Conservation (phyloP, 2,329 filamentous ascomycete genomes). For the Diaporthe citrichinensis region DNA sequence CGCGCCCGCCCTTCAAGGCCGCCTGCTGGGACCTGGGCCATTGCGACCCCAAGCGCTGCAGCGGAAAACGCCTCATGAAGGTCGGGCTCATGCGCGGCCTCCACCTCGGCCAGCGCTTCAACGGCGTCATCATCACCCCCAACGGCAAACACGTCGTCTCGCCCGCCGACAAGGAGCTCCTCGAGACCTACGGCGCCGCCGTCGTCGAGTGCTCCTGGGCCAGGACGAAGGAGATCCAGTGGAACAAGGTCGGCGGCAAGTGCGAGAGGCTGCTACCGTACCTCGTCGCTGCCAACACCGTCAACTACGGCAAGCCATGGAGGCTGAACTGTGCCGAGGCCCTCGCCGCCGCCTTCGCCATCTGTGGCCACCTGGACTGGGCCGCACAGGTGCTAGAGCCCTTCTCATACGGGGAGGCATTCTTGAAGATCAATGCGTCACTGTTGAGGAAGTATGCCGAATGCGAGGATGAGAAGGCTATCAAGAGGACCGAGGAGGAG, state of each 20-base stretch:
- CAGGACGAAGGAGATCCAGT: constrained; percentile 90
- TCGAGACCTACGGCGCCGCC: constrained; percentile 91
- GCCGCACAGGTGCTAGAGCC: constrained; percentile 85
- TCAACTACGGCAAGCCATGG: constrained; percentile 98
- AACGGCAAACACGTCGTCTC: constrained; percentile 91
- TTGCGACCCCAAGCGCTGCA: constrained; percentile 97
- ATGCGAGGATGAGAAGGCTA: constrained; percentile 82
- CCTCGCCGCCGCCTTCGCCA: constrained; percentile 90
- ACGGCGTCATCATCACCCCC: constrained; percentile 93
- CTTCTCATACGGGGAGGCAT: constrained; percentile 90
- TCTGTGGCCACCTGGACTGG: constrained; percentile 94
- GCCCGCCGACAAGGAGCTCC: constrained; percentile 83
- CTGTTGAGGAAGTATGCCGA: constrained; percentile 88
- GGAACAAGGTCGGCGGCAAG: constrained; percentile 90
- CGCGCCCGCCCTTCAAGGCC: constrained; percentile 81
- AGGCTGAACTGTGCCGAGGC: constrained; percentile 96
- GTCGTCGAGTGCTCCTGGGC: constrained; percentile 99
- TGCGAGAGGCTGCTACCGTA: constrained; percentile 94
- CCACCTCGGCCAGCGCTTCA: constrained; percentile 90
- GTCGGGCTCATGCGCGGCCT: constrained; percentile 94
- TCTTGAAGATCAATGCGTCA: constrained; percentile 90
- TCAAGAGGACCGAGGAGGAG: constrained; percentile 87
- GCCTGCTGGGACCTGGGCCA: constrained; percentile 98
- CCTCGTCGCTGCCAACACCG: constrained; percentile 94
- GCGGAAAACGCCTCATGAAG: constrained; percentile 93